Evolutionary conservation across 208 protist species (phyloP).

Genomic region (Jaenimonas drosophilae): DNA sequence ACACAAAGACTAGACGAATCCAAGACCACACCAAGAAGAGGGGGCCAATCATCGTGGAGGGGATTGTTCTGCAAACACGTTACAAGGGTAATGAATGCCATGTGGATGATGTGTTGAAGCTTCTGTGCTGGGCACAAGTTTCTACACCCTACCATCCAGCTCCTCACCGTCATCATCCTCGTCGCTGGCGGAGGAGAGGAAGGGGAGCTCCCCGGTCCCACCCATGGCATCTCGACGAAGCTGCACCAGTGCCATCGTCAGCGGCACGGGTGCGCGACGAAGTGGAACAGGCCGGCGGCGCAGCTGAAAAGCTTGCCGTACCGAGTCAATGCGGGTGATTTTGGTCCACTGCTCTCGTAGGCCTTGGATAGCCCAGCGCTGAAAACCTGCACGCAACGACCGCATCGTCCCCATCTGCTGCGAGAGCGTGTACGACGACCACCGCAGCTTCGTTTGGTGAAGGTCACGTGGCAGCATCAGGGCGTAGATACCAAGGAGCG

Average conservation of each 20-base stretch:
- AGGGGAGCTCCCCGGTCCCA: constrained; percentile 1
- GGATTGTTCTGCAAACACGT: too few relatives aligned
- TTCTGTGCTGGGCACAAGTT: too few relatives aligned
- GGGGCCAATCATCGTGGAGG: neutral
- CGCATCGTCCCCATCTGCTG: constrained; percentile 33
- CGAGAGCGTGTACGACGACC: constrained; percentile 21
- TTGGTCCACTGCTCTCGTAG: constrained; percentile 75
- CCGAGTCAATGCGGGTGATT: constrained; percentile 49
- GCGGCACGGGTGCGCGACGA: constrained; percentile 12
- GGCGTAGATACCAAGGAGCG: constrained; percentile 50
- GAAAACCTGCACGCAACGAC: constrained; percentile 23
- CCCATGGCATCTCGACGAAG: constrained; percentile 5
- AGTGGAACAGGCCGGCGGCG: constrained; percentile 4
- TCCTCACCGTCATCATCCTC: constrained; percentile 5
- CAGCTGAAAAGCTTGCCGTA: constrained; percentile 34
- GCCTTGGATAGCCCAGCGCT: constrained; percentile 40
- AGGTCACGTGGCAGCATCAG: constrained; percentile 62
- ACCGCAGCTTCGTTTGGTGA: constrained; percentile 37
- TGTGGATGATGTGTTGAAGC: too few relatives aligned
- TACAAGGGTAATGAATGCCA: too few relatives aligned
- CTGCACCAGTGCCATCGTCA: constrained; percentile 21
- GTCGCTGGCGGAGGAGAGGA: constrained; percentile 8
- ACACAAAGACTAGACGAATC: too few relatives aligned
- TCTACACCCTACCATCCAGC: neutral
- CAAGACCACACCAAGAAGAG: too few relatives aligned